A percentile compares a stretch with the other conserved stretches of the same genome.
These are phyloP conservation scores for Cystobasidium sp. DNA, from an alignment of 1,284 basidiomycete species.

Conservation along the genomic window DNA sequence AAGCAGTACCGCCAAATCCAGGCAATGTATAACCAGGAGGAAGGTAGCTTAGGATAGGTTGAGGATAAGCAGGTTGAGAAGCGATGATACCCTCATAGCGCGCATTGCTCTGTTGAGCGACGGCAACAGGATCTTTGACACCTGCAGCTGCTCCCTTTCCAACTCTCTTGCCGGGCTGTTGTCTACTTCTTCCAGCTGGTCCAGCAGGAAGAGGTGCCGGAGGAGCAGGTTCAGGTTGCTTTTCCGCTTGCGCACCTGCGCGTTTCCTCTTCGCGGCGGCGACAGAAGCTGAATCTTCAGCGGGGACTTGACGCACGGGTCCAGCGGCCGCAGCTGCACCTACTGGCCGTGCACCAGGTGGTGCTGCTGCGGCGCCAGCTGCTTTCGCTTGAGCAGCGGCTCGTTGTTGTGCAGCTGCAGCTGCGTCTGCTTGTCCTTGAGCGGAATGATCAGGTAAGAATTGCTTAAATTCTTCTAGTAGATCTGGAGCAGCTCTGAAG, in stretches of 20 bases:
- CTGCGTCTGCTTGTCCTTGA: slow-evolving; percentile 14
- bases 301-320: not conserved
- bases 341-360: not conserved
- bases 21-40: slow-evolving; percentile 33
- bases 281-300: slow-evolving; percentile 12
- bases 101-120: slow-evolving; percentile 28
- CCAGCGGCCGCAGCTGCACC: not conserved
- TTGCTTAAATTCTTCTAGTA: slow-evolving; percentile 93
- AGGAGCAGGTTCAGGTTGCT: not conserved
- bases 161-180: slow-evolving; percentile 17
- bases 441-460: slow-evolving; percentile 76
- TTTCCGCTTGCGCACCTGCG: slow-evolving; percentile 1
- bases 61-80: slow-evolving; percentile 28
- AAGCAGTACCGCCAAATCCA: slow-evolving; percentile 19
- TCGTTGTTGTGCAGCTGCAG: slow-evolving; percentile 12
- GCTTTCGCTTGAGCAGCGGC: slow-evolving; percentile 11
- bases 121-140: slow-evolving; percentile 33
- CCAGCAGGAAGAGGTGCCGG: slow-evolving; percentile 9
- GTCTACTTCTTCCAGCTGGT: slow-evolving; percentile 20
- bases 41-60: slow-evolving; percentile 41
- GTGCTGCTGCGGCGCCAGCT: not conserved
- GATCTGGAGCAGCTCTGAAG: slow-evolving; percentile 89
- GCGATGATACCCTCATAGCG: slow-evolving; percentile 19
- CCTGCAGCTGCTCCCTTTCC: slow-evolving; percentile 33
- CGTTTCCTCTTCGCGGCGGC: slow-evolving; percentile 22